Percentiles rank a stretch among this genome's conserved stretches.
Conservation (phyloP, 106 monocot genomes). For the Agapanthus africanus region DNA sequence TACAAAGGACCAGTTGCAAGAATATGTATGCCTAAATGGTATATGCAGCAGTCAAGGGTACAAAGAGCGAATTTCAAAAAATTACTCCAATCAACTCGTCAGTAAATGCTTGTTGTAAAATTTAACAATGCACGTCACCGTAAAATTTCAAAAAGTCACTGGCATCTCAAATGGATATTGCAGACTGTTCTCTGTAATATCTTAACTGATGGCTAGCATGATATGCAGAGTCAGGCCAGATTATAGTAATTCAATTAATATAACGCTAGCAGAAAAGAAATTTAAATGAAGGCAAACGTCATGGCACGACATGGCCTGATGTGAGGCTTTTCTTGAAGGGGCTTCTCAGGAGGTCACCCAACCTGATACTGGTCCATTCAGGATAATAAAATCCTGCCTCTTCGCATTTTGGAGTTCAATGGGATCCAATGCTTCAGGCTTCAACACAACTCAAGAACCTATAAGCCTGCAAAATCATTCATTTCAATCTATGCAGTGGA, state of each 20-base stretch:
- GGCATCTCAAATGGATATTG: background rate
- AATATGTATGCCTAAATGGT: background rate
- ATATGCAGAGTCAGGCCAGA: constrained; percentile 96
- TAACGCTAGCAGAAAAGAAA: background rate
- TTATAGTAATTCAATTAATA: background rate
- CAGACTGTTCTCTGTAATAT: background rate
- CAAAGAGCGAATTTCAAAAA: background rate
- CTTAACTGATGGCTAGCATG: constrained; percentile 37
- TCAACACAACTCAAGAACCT: constrained; percentile 10
- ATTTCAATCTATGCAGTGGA: constrained; percentile 8
- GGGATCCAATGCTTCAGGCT: constrained; percentile 99
- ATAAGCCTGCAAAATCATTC: constrained; percentile 31
- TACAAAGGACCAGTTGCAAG: background rate
- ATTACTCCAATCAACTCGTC: background rate
- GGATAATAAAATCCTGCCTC: constrained; percentile 40
- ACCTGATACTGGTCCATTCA: constrained; percentile 99
- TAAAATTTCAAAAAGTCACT: background rate
- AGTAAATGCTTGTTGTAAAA: background rate
- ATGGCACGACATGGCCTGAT: constrained; percentile 74
- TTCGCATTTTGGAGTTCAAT: constrained; percentile 99
- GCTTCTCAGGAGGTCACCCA: constrained; percentile 99
- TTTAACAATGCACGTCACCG: background rate
- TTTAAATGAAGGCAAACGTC: constrained; percentile 45
- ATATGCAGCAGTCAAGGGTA: background rate
- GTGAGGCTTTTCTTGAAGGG: constrained; percentile 81